Evolutionary conservation across 1,139 yeast species (phyloP), one percentile per base, ranked within the genome.

Genomic region (Meyerozyma smithsonii): DNA sequence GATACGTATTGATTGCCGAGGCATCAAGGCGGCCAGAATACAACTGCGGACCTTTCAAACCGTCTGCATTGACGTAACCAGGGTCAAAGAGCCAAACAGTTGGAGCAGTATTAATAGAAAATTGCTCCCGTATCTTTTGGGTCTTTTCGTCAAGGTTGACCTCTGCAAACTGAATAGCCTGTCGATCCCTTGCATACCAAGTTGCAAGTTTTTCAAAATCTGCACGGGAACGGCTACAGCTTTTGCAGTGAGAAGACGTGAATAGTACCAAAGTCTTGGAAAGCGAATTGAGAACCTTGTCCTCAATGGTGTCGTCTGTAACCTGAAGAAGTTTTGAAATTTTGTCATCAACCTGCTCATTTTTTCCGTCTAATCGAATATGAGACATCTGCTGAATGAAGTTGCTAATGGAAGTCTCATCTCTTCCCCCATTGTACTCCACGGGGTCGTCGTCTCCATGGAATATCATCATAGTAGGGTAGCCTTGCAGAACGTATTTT

Each of bases 381-480:
- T 57, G 62, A 28, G 64, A 62, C 33, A 60, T 58, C 44, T 55
- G 68, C 48, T 66, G 72, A 16, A 75, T 50, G 46, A 77, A 79
- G 46, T 75, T 74, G 40, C 68, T 56, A 36, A 79, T 64, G 14
- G 69, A 51, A 21, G 67, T 69, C 21, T 66, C 52, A 43, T 73
- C 79, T 47, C 84, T 62, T 24, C 56, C 50, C 3, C 83, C 84
- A 34, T 61, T 63, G 49, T 61, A 79, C 32, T 67, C 75, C 26
- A 75, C 54, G 6, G 81, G 81, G 23, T 66, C 54, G 36, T 71
- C 73, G 21, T 67, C 66, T 17, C 78, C 79, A 44, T 72, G 70
- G 53, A 82, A 77, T 51, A 79, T 65, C 49, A 70, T 69, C 47
- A 85, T 54, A 23, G 85, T 79, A 5, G 95, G 95, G 54, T 69